Evolutionary conservation across 495 filamentous ascomycete species (phyloP).

Genomic region (Tetracladium setigerum): DNA sequence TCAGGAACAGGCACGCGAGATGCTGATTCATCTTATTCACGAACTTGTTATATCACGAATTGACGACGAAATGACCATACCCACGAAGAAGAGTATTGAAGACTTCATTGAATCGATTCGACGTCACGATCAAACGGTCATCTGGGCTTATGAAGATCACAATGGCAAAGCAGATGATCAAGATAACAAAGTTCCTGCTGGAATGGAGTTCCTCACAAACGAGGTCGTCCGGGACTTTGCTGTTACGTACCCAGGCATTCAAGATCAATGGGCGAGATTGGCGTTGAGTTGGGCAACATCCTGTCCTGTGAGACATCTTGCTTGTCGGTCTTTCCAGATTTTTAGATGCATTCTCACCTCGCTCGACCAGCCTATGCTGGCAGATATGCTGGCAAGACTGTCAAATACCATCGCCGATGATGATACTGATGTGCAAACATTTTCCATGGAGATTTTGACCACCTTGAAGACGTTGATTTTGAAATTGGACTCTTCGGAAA

Average conservation of each 20-base stretch:
- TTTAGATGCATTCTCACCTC: slow-evolving; percentile 90
- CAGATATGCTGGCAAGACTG: slow-evolving; percentile 87
- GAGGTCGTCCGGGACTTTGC: slow-evolving; percentile 81
- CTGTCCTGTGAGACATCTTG: slow-evolving; percentile 91
- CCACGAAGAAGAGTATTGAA: slow-evolving; percentile 70
- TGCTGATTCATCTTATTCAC: slow-evolving; percentile 96
- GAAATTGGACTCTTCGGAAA: slow-evolving; percentile 68
- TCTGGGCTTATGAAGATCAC: slow-evolving; percentile 92
- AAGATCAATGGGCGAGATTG: slow-evolving; percentile 82
- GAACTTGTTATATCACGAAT: slow-evolving; percentile 90
- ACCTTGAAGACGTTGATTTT: slow-evolving; percentile 85
- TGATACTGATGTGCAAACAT: slow-evolving; percentile 83
- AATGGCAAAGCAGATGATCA: slow-evolving; percentile 66
- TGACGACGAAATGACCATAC: slow-evolving; percentile 58
- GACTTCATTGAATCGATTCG: slow-evolving; percentile 87
- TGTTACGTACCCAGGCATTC: slow-evolving; percentile 75
- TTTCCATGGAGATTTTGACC: slow-evolving; percentile 95
- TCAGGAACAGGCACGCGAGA: slow-evolving; percentile 92
- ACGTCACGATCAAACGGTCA: slow-evolving; percentile 72
- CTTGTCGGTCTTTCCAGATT: slow-evolving; percentile 94
- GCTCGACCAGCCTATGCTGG: slow-evolving; percentile 85
- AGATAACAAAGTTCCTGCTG: slow-evolving; percentile 71
- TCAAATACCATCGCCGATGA: slow-evolving; percentile 96
- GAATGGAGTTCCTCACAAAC: slow-evolving; percentile 76
- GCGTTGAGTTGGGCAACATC: slow-evolving; percentile 93